Conservation (phyloP, 2,329 filamentous ascomycete genomes). For the Gnomoniopsis sp. region DNA sequence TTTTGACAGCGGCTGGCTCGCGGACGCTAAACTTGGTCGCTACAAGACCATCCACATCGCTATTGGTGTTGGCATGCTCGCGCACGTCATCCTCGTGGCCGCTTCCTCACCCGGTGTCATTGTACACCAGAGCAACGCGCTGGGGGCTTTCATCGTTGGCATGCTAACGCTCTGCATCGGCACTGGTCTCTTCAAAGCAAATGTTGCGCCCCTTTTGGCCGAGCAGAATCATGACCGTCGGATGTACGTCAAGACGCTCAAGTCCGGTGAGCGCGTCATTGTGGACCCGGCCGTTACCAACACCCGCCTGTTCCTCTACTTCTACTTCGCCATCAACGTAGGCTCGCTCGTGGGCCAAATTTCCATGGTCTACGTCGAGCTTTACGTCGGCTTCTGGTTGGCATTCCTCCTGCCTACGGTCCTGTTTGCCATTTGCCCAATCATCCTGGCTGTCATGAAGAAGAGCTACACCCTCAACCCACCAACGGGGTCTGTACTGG, state of each 20-base stretch:
- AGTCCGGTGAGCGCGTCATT: constrained; percentile 63
- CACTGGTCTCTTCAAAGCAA: constrained; percentile 79
- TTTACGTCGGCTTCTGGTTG: constrained; percentile 73
- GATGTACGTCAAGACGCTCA: constrained; percentile 52
- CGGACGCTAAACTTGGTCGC: constrained; percentile 69
- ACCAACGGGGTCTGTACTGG: constrained; percentile 65
- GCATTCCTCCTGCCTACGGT: constrained; percentile 65
- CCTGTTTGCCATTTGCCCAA: constrained; percentile 60
- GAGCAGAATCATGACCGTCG: constrained; percentile 64
- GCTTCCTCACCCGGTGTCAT: constrained; percentile 64
- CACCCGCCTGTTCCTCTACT: constrained; percentile 65
- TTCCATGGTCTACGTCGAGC: constrained; percentile 68
- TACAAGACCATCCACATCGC: constrained; percentile 71
- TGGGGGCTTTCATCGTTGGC: constrained; percentile 69
- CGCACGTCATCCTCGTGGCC: constrained; percentile 63
- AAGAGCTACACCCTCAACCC: constrained; percentile 55
- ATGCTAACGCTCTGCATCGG: constrained; percentile 54
- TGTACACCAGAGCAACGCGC: constrained; percentile 50
- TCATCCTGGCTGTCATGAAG: constrained; percentile 58
- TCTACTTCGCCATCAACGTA: constrained; percentile 65
- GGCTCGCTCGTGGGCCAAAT: constrained; percentile 63
- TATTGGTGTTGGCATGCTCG: constrained; percentile 61
- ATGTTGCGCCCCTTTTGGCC: constrained; percentile 69
- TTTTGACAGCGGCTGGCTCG: constrained; percentile 47
- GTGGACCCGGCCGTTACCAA: constrained; percentile 68